A percentile compares a stretch with the other conserved stretches of the same genome.
phyloP scores from a whole-genome alignment of 2,329 filamentous ascomycete species.

The Scytalidium sp. region DNA sequence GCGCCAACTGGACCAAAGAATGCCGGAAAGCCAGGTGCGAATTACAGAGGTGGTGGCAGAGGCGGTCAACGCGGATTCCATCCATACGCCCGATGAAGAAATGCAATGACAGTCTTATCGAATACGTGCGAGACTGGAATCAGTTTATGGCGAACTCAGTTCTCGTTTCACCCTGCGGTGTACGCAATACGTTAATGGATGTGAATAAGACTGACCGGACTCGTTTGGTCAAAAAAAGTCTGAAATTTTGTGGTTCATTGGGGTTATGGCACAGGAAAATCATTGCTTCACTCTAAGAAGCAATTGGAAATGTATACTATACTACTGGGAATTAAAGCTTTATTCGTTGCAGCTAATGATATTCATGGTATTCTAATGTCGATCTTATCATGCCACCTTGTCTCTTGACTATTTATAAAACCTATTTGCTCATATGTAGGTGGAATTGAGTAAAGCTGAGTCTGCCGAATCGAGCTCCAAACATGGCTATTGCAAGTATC shows the following conservation, averaged over 20 bases:
- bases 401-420: not conserved
- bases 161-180: not conserved
- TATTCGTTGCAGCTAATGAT: not conserved
- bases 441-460: too few relatives aligned
- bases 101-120: not conserved
- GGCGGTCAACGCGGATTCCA: slow-evolving; percentile 76
- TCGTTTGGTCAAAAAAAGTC: not conserved
- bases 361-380: not conserved
- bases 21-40: slow-evolving; percentile 83
- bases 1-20: slow-evolving; percentile 97
- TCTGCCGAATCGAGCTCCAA: too few relatives aligned
- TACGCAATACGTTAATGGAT: not conserved
- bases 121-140: not conserved
- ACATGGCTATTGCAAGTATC: too few relatives aligned
- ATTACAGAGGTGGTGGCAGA: slow-evolving; percentile 87
- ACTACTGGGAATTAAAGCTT: not conserved
- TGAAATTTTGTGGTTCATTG: not conserved
- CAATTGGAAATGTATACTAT: not conserved
- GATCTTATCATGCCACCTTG: not conserved
- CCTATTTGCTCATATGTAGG: too few relatives aligned
- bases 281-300: not conserved
- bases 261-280: not conserved
- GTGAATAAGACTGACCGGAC: not conserved
- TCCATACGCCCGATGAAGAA: slow-evolving; percentile 56
- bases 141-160: not conserved